phyloP scores from a whole-genome alignment of 2,329 filamentous ascomycete genomes.

The Nemania diffusa region DNA sequence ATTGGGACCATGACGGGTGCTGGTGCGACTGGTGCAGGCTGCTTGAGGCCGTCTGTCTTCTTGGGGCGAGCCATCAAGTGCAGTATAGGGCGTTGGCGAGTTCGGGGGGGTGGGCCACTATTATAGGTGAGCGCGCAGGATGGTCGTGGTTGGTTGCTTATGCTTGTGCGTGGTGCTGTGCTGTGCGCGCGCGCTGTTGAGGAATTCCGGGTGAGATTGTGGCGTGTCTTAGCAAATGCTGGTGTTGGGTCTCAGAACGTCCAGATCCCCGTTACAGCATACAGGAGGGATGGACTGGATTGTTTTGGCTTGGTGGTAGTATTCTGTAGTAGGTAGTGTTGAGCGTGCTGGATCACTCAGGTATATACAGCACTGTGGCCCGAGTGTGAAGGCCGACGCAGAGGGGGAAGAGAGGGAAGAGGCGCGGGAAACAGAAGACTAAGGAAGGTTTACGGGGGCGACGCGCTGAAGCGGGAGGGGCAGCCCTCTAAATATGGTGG shows the following conservation, averaged over 20 bases:
- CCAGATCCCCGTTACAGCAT: background rate
- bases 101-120: conserved; percentile 26
- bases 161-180: conserved; percentile 2
- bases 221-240: conserved; percentile 36
- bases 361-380: conserved; percentile 27
- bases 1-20: conserved; percentile 55
- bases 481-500: conserved; percentile 46
- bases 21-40: conserved; percentile 50
- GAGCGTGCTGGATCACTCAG: conserved; percentile 24
- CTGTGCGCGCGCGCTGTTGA: conserved; percentile 8
- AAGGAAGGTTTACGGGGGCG: conserved; percentile 44
- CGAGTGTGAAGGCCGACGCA: conserved; percentile 17
- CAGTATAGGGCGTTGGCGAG: conserved; percentile 1
- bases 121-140: conserved; percentile 24
- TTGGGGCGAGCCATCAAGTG: conserved; percentile 54
- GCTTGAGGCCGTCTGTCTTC: conserved; percentile 53
- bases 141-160: conserved; percentile 3
- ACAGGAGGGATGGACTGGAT: conserved; percentile 5
- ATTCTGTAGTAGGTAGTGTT: conserved; percentile 6
- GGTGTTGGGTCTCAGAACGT: conserved; percentile 24
- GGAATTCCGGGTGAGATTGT: conserved; percentile 35
- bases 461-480: conserved; percentile 44
- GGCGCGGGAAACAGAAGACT: conserved; percentile 37
- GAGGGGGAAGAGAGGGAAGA: conserved; percentile 34
- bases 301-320: conserved; percentile 5